Evolutionary conservation across 2,329 filamentous ascomycete species (phyloP).

Genomic region (Annulohypoxylon truncatum): DNA sequence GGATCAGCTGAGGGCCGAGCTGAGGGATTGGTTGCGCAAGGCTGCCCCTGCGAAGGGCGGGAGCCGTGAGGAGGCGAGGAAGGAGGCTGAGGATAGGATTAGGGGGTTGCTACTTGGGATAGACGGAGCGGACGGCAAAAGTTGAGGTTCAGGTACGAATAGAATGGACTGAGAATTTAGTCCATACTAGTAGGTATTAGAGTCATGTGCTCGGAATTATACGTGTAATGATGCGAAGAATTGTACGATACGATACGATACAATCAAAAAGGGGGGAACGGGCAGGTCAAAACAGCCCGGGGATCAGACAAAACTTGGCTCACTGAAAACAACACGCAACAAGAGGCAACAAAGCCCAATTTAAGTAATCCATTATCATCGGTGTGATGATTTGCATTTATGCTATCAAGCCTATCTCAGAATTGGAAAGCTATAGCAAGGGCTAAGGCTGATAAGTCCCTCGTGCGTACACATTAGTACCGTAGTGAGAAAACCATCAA

Average conservation of each 20-base stretch:
- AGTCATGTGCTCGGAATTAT: neutral
- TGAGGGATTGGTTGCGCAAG: slow-evolving; percentile 62
- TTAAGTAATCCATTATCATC: slow-evolving; percentile 1
- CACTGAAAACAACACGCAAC: slow-evolving; percentile 26
- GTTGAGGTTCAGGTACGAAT: neutral
- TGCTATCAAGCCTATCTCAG: slow-evolving; percentile 3
- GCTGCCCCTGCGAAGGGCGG: slow-evolving; percentile 44
- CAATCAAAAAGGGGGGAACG: no score
- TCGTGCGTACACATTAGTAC: neutral
- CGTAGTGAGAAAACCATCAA: neutral
- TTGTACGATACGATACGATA: slow-evolving; percentile 10
- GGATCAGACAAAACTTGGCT: slow-evolving; percentile 18
- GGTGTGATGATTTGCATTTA: neutral
- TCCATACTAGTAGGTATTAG: neutral
- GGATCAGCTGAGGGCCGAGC: slow-evolving; percentile 60
- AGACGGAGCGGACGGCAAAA: neutral
- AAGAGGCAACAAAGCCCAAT: slow-evolving; percentile 1
- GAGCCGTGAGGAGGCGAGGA: slow-evolving; percentile 50
- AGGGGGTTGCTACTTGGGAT: slow-evolving; percentile 33
- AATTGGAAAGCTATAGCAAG: neutral
- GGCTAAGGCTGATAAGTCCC: neutral
- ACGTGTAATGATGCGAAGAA: slow-evolving; percentile 6
- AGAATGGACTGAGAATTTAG: neutral
- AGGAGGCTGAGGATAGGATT: slow-evolving; percentile 51
- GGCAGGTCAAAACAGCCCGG: neutral